phyloP scores from a whole-genome alignment of 176 grass and related monocot genomes.

The maize (Zea mays) region DNA sequence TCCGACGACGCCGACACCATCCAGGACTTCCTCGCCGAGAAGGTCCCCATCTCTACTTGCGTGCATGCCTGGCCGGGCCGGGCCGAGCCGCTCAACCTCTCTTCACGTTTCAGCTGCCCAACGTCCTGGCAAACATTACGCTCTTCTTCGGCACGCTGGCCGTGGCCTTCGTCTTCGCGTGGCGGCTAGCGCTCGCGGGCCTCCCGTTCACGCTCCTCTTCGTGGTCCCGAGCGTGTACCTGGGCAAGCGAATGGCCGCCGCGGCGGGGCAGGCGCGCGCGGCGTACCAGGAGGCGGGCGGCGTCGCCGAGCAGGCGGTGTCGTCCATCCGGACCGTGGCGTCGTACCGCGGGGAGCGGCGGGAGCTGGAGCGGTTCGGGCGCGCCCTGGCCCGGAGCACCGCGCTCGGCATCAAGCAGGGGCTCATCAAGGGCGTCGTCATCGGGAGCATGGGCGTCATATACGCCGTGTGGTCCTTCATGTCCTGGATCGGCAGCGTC shows the following conservation, averaged over 20 bases:
- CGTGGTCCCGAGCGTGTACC: conserved; percentile 42
- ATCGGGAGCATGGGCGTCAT: conserved; percentile 56
- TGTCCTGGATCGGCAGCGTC: conserved; percentile 47
- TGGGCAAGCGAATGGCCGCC: conserved; percentile 45
- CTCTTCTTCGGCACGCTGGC: conserved; percentile 44
- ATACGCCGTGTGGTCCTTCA: conserved; percentile 60
- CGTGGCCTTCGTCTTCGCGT: conserved; percentile 47
- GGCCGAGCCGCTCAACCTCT: neutral
- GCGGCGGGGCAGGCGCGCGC: conserved; percentile 26
- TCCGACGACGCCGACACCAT: conserved; percentile 61
- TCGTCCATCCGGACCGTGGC: conserved; percentile 56
- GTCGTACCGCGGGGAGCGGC: conserved; percentile 46
- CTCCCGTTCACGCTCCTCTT: conserved; percentile 57
- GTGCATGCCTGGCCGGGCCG: neutral
- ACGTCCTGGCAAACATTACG: conserved; percentile 43
- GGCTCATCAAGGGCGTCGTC: conserved; percentile 56
- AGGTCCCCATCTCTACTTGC: conserved; percentile 7
- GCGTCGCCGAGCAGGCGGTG: conserved; percentile 53
- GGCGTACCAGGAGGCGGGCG: conserved; percentile 49
- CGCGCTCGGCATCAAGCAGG: conserved; percentile 50
- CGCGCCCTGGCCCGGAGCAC: conserved; percentile 44
- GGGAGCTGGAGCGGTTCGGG: conserved; percentile 46
- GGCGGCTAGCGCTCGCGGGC: conserved; percentile 55
- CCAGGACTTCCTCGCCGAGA: conserved; percentile 63
- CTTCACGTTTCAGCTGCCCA: conserved; percentile 42